phyloP scores from a whole-genome alignment of 2,329 filamentous ascomycete genomes.

The Monosporascus sp. region DNA sequence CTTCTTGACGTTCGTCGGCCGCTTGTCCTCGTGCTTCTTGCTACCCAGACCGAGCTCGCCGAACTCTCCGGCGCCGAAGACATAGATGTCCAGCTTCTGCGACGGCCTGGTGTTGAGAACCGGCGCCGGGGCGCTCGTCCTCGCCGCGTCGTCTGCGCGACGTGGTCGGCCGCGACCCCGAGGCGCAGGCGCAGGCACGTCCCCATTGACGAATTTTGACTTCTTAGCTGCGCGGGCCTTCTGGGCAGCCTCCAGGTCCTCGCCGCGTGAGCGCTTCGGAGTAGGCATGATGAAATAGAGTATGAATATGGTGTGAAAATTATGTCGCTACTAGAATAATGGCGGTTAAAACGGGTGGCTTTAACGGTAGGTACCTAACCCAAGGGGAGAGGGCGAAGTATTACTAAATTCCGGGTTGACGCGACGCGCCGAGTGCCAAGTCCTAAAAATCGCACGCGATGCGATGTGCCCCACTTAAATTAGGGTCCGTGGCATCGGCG shows the following conservation, averaged over 20 bases:
- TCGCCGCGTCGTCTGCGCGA: background rate
- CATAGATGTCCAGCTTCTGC: conserved; percentile 62
- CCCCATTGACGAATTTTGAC: background rate
- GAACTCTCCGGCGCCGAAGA: conserved; percentile 75
- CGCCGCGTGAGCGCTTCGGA: background rate
- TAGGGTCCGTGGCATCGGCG: no score
- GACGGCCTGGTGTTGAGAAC: background rate
- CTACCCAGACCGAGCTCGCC: conserved; percentile 78
- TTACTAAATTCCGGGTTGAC: no score
- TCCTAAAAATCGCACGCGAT: no score
- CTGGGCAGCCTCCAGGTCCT: background rate
- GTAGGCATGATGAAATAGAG: background rate
- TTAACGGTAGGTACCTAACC: no score
- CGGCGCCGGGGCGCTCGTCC: background rate
- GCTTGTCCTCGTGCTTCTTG: conserved; percentile 54
- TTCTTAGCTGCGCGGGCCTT: background rate
- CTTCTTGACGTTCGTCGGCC: conserved; percentile 66
- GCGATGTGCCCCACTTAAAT: no score
- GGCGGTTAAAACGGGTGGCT: no score
- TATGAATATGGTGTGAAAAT: background rate
- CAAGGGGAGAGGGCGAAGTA: no score
- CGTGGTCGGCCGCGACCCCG: background rate
- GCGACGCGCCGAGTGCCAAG: no score
- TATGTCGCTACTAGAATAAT: no score
- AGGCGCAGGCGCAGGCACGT: background rate